Conservation (phyloP, 202 grass and related monocot species). For the Saccharum hybrid region DNA sequence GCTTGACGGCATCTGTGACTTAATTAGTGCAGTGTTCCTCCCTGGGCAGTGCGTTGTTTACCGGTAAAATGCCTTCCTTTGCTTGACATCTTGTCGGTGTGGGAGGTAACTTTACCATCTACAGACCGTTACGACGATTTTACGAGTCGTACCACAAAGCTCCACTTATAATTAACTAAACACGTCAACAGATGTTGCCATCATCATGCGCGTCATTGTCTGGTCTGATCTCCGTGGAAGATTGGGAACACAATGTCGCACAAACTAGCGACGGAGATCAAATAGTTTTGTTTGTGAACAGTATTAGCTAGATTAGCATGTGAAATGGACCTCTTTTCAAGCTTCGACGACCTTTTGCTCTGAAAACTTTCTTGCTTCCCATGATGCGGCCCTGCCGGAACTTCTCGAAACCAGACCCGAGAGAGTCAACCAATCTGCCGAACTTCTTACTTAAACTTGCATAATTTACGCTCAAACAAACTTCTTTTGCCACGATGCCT, state of each 20-base stretch:
- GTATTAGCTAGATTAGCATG: slow-evolving; percentile 6
- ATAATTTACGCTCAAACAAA: slow-evolving; percentile 1
- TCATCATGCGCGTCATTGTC: not conserved
- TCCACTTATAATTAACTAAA: not conserved
- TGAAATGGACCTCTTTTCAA: slow-evolving; percentile 32
- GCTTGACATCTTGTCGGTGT: not conserved
- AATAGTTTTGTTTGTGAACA: slow-evolving; percentile 8
- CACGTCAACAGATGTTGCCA: not conserved
- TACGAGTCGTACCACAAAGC: not conserved
- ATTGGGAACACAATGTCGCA: not conserved
- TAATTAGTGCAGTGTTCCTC: not conserved
- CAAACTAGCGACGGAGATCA: not conserved
- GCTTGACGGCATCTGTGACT: not conserved
- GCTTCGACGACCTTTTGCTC: not conserved
- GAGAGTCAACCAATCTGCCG: not conserved
- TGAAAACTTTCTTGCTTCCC: not conserved
- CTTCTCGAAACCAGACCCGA: not conserved
- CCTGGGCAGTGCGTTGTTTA: too few species aligned
- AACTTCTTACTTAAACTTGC: not conserved
- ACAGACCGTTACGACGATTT: not conserved
- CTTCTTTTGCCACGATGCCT: not conserved
- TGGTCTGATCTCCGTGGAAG: not conserved
- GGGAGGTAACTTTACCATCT: not conserved
- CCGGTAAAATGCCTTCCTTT: not conserved
- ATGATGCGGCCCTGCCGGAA: not conserved